A percentile compares a stretch with the other conserved stretches of the same genome.
Evolutionary conservation across 1,284 basidiomycete species (phyloP).

Genomic region (Volvariella volvacea): DNA sequence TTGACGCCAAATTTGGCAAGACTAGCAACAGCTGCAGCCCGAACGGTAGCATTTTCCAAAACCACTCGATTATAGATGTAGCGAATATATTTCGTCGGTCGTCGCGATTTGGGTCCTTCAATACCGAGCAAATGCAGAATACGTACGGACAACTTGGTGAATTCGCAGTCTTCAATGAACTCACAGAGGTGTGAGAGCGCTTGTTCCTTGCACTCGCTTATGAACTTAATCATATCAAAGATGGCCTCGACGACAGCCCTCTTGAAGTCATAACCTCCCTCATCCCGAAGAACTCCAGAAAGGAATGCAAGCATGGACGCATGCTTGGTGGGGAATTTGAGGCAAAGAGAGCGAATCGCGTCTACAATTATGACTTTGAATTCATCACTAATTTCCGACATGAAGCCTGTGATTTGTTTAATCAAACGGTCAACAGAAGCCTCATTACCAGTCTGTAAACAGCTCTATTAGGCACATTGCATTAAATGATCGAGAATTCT

Average conservation of each 20-base stretch:
- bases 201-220: constrained; percentile 91
- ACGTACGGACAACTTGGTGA: constrained; percentile 97
- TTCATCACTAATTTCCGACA: constrained; percentile 99
- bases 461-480: constrained; percentile 8
- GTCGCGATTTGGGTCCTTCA: constrained; percentile 92
- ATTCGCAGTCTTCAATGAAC: constrained; percentile 99
- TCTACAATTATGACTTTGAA: constrained; percentile 99
- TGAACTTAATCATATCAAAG: constrained; percentile 99
- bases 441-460: constrained; percentile 87
- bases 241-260: constrained; percentile 98
- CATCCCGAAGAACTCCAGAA: constrained; percentile 89
- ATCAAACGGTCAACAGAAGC: constrained; percentile 98
- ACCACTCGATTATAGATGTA: constrained; percentile 99
- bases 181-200: constrained; percentile 99
- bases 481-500: constrained; percentile 4
- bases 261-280: constrained; percentile 99
- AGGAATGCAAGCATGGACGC: constrained; percentile 93
- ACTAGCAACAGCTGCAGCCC: constrained; percentile 92
- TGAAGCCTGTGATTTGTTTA: constrained; percentile 99
- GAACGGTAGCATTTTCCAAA: constrained; percentile 95
- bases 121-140: constrained; percentile 93
- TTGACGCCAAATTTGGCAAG: constrained; percentile 97
- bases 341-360: constrained; percentile 94
- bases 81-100: constrained; percentile 97
- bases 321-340: constrained; percentile 98